These are phyloP conservation scores for Tolypocladium ovalisporum DNA, from an alignment of 2,329 filamentous ascomycete species.

Conservation along the genomic window DNA sequence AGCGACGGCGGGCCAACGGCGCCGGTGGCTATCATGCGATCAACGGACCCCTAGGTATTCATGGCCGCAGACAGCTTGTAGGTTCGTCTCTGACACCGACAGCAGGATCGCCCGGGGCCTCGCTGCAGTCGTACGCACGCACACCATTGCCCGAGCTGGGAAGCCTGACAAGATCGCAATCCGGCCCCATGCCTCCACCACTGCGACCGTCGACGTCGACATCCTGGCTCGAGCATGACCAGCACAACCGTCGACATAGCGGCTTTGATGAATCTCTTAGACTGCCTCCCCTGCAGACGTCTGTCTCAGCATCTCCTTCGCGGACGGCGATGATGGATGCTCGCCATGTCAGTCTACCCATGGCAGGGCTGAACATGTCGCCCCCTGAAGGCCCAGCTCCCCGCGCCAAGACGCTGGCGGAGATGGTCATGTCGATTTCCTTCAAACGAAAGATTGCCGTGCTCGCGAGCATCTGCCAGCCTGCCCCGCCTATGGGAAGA, in stretches of 20 bases:
- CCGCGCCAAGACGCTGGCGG: conserved; percentile 21
- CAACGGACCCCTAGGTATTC: conserved; percentile 5
- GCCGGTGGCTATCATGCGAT: conserved; percentile 20
- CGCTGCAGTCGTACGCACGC: conserved; percentile 11
- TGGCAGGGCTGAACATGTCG: conserved; percentile 12
- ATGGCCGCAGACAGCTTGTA: conserved; percentile 2
- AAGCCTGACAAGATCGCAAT: conserved; percentile 18
- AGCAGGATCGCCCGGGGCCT: conserved; percentile 8
- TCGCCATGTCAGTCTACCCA: conserved; percentile 14
- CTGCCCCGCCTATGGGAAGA: conserved; percentile 34
- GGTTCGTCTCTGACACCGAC: conserved; percentile 10
- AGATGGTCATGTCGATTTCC: conserved; percentile 62
- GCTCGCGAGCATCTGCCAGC: conserved; percentile 64
- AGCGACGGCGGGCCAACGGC: conserved; percentile 50
- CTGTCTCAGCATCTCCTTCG: conserved; percentile 19
- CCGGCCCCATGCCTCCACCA: conserved; percentile 42
- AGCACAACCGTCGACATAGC: conserved; percentile 26
- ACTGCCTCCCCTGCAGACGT: conserved; percentile 41
- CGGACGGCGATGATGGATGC: conserved; percentile 13
- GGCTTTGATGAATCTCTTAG: conserved; percentile 44
- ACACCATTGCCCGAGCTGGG: conserved; percentile 18
- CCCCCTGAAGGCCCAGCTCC: conserved; percentile 1
- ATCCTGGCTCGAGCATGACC: conserved; percentile 18
- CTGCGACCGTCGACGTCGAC: conserved; percentile 29
- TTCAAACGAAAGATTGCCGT: conserved; percentile 68